A percentile compares a stretch with the other conserved stretches of the same genome.
Evolutionary conservation across 257 asterid species (phyloP).

Genomic region (Solanum dulcamara): DNA sequence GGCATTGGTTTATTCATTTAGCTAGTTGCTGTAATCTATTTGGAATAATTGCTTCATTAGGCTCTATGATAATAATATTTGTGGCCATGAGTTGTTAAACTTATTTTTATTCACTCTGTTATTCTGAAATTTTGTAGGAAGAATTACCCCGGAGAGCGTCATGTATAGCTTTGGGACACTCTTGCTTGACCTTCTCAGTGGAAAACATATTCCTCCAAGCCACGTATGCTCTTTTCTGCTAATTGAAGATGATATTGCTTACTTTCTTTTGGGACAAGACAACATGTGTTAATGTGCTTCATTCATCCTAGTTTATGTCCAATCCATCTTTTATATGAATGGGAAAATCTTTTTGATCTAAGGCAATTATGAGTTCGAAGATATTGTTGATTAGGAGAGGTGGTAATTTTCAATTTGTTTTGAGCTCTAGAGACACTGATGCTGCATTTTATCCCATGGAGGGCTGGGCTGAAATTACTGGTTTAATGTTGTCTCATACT

Average conservation of each 20-base stretch:
- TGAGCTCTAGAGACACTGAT: background rate
- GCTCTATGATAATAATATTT: background rate
- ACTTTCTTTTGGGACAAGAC: background rate
- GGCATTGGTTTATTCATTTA: background rate
- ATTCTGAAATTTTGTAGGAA: constrained; percentile 34
- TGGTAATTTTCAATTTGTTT: background rate
- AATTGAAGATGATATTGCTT: background rate
- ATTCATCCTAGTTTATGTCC: background rate
- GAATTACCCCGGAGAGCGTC: constrained; percentile 87
- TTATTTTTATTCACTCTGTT: background rate
- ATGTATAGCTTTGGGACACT: constrained; percentile 91
- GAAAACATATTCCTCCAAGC: constrained; percentile 95
- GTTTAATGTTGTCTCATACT: background rate
- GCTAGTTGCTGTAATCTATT: background rate
- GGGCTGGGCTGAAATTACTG: background rate
- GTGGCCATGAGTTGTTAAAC: background rate
- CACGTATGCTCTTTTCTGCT: constrained; percentile 49
- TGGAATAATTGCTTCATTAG: background rate
- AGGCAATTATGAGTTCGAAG: background rate
- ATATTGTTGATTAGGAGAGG: background rate
- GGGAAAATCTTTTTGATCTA: background rate
- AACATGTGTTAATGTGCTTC: background rate
- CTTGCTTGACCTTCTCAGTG: constrained; percentile 91
- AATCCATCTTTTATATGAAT: background rate
- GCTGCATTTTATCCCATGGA: background rate